Evolutionary conservation across 306 rosid genomes (phyloP), one percentile per base, ranked within the genome.

Genomic region (Fragaria nilgerrensis): DNA sequence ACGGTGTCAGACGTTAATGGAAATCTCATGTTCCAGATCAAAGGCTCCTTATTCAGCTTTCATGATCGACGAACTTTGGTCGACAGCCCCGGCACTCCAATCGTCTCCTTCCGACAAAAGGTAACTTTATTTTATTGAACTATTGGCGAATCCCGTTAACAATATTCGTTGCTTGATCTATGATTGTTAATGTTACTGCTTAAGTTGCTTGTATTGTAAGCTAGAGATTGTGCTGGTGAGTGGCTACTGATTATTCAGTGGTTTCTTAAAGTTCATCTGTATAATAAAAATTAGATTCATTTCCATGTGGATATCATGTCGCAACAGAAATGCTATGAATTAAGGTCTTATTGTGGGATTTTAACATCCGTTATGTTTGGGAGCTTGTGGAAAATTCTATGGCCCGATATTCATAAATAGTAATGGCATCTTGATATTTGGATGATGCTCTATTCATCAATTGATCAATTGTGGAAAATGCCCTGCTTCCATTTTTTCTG

Each of bases 1-100:
- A 52, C 78, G 22, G 82, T 86, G 23, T 72, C 80, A 0, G 90
- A 86, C 43, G 79, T 78, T 20, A 81, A 86, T 75, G 87, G 87
- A 77, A 73, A 58, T 65, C 41, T 76, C 73, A 53, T 86, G 78
- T 86, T 86, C 67, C 74, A 76, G 62, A 53, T 84, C 78, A 86
- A 81, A 70, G 84, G 87, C n/a, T 72, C 87, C n/a, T 36, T 79
- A 13, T 72, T 83, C 74, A 81, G 83, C 82, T 64, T 86, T 34
- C 90, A 58, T 11, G 84, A 76, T 16, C 84, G 82, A 5, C 90
- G 84, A 0, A 62, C 77, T 22, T 68, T 86, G 22, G 27, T 79
- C n/a, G 87, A 86, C 78, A 62, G 70, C 37, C 70, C 80, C 58
- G 87, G 72, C 0, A 68, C 37, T 25, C 82, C 87, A 10, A 37